Conservation (phyloP, 2,329 filamentous ascomycete species). For the Grosmannia clavigera region DNA sequence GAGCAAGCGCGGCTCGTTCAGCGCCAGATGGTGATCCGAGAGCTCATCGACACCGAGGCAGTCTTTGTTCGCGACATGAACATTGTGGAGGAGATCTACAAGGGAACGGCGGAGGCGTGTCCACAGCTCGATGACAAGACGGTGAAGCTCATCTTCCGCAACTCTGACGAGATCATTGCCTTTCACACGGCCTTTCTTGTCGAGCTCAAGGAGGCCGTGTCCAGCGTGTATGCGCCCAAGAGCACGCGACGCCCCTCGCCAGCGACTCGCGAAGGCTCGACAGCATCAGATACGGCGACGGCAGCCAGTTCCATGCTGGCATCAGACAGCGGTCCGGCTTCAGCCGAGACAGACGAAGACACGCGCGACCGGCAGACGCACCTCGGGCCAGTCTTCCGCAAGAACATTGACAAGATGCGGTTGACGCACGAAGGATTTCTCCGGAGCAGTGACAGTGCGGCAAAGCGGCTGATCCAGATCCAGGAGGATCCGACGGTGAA, state of each 20-base stretch:
- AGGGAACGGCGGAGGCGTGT: conserved; percentile 75
- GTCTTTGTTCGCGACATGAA: conserved; percentile 92
- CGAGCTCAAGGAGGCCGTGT: conserved; percentile 67
- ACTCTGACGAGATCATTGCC: conserved; percentile 77
- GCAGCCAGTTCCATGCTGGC: conserved; percentile 8
- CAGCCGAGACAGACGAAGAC: conserved; percentile 29
- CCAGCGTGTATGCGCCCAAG: conserved; percentile 64
- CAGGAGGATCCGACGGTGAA: conserved; percentile 51
- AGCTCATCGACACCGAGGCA: conserved; percentile 85
- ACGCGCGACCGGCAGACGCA: conserved; percentile 38
- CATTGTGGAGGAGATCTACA: conserved; percentile 95
- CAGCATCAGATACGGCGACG: conserved; percentile 18
- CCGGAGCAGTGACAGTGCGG: conserved; percentile 50
- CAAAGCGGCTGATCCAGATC: conserved; percentile 48
- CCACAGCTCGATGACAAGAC: conserved; percentile 71
- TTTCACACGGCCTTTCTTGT: conserved; percentile 75
- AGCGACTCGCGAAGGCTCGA: conserved; percentile 18
- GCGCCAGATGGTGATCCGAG: conserved; percentile 75
- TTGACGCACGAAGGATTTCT: conserved; percentile 48
- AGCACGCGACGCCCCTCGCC: conserved; percentile 11
- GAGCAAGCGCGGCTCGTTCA: conserved; percentile 64
- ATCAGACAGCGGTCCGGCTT: conserved; percentile 15
- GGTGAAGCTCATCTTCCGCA: conserved; percentile 82
- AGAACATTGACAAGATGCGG: conserved; percentile 49
- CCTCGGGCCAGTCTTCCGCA: conserved; percentile 41